phyloP scores from a whole-genome alignment of 352 stramenopile genomes.

The Phytopythium kandeliae region DNA sequence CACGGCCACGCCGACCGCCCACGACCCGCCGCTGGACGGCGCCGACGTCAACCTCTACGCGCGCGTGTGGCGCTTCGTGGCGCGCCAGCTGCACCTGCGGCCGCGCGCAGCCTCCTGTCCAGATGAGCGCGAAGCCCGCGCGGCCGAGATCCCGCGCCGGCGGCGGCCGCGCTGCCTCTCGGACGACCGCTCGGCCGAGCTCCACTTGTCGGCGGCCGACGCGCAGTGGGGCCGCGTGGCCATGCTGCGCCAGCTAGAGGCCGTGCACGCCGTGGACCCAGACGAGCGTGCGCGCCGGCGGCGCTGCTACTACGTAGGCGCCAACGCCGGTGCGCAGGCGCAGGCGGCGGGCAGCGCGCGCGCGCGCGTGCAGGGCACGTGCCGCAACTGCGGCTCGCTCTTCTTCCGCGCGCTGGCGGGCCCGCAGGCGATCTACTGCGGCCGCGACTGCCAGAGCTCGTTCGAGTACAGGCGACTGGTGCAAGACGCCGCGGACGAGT shows the following conservation, averaged over 20 bases:
- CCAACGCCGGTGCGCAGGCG: neutral
- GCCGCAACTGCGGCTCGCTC: constrained; percentile 42
- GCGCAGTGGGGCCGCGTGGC: constrained; percentile 6
- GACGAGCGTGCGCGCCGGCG: constrained; percentile 8
- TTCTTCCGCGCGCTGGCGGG: constrained; percentile 33
- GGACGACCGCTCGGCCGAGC: constrained; percentile 2
- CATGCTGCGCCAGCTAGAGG: constrained; percentile 7
- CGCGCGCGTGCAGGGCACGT: constrained; percentile 29
- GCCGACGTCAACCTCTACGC: constrained; percentile 18
- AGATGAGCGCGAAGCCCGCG: constrained; percentile 11
- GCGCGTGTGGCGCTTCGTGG: constrained; percentile 32
- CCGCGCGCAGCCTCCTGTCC: constrained; percentile 25
- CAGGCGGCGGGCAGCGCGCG: constrained; percentile 9
- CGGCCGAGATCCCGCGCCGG: neutral
- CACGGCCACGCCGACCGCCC: neutral
- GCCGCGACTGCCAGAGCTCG: constrained; percentile 57
- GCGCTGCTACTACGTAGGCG: constrained; percentile 1
- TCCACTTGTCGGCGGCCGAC: neutral
- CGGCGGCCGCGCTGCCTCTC: constrained; percentile 3
- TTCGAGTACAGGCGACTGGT: constrained; percentile 42
- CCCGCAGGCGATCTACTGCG: constrained; percentile 34
- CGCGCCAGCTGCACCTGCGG: constrained; percentile 29
- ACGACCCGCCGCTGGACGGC: neutral
- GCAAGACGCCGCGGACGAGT: constrained; percentile 32
- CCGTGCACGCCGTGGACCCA: neutral